Conservation (phyloP, 2,329 filamentous ascomycete genomes). For the Talaromyces sp. region DNA sequence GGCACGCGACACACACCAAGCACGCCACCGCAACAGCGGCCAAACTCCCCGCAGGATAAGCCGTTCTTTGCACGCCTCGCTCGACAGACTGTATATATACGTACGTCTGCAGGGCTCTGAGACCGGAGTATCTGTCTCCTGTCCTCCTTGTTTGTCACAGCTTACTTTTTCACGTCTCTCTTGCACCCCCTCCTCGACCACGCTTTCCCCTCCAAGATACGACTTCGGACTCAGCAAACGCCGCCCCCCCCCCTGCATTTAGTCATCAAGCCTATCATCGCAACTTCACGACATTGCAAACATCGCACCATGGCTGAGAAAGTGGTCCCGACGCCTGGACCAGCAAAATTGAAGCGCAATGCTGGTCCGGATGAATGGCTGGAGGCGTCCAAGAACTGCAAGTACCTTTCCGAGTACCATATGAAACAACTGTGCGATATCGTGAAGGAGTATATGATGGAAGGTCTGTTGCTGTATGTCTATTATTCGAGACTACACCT, state of each 20-base stretch:
- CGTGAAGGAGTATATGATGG: constrained; percentile 98
- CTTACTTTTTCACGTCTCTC: not conserved
- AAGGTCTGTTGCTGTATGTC: constrained; percentile 54
- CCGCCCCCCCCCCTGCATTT: constrained; percentile 7
- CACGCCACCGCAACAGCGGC: constrained; percentile 6
- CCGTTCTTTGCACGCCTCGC: not conserved
- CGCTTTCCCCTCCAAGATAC: not conserved
- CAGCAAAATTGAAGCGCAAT: constrained; percentile 74
- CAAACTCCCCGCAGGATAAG: not conserved
- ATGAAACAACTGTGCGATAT: constrained; percentile 99
- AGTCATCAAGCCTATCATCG: constrained; percentile 4
- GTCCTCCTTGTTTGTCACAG: not conserved
- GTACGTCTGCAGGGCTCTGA: not conserved
- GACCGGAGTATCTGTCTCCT: not conserved
- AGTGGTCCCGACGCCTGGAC: constrained; percentile 80
- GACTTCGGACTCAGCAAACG: not conserved
- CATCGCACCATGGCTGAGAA: constrained; percentile 34
- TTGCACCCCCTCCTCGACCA: not conserved
- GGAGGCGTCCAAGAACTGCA: constrained; percentile 92
- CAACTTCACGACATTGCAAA: not conserved
- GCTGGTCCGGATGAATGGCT: constrained; percentile 94
- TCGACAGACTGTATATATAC: not conserved
- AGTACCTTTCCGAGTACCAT: constrained; percentile 88
- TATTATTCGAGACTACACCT: not conserved
- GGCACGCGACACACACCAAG: constrained; percentile 13